Conservation (phyloP, 2,329 filamentous ascomycete genomes). For the Pseudogymnoascus sp. region DNA sequence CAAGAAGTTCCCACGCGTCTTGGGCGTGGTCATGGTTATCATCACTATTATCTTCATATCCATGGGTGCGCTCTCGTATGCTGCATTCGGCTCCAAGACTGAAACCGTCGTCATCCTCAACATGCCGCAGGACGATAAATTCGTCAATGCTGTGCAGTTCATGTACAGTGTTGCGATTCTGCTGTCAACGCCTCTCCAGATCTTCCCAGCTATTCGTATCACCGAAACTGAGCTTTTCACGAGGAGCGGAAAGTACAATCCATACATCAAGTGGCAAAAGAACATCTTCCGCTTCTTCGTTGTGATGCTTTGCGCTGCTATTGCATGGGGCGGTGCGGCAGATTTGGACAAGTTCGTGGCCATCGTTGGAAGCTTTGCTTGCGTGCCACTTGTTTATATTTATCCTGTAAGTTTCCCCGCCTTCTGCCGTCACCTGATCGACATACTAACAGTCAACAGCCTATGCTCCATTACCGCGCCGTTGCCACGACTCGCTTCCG, state of each 20-base stretch:
- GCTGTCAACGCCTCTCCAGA: slow-evolving; percentile 87
- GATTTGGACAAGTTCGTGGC: slow-evolving; percentile 97
- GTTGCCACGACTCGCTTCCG: slow-evolving; percentile 65
- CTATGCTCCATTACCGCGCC: slow-evolving; percentile 78
- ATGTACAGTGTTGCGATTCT: slow-evolving; percentile 97
- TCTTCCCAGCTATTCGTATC: slow-evolving; percentile 96
- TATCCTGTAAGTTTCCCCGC: slow-evolving; percentile 71
- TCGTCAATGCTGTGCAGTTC: slow-evolving; percentile 94
- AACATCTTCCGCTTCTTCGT: slow-evolving; percentile 93
- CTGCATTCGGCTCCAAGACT: slow-evolving; percentile 88
- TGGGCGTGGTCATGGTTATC: slow-evolving; percentile 87
- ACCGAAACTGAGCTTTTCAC: slow-evolving; percentile 92
- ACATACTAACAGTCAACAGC: slow-evolving; percentile 43
- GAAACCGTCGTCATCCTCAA: slow-evolving; percentile 96
- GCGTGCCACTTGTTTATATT: slow-evolving; percentile 92
- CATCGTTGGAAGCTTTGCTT: slow-evolving; percentile 93
- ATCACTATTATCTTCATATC: slow-evolving; percentile 86
- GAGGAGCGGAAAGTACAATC: slow-evolving; percentile 92
- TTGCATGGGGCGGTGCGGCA: slow-evolving; percentile 88
- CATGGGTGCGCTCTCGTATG: slow-evolving; percentile 90
- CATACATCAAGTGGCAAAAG: slow-evolving; percentile 99
- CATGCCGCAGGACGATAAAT: slow-evolving; percentile 86
- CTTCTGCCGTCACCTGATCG: neutral
- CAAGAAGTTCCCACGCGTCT: slow-evolving; percentile 80
- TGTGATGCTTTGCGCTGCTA: slow-evolving; percentile 74